A percentile compares a stretch with the other conserved stretches of the same genome.
Conservation (phyloP, 2,329 filamentous ascomycete genomes). For the Fusarium tanahbumbuense region DNA sequence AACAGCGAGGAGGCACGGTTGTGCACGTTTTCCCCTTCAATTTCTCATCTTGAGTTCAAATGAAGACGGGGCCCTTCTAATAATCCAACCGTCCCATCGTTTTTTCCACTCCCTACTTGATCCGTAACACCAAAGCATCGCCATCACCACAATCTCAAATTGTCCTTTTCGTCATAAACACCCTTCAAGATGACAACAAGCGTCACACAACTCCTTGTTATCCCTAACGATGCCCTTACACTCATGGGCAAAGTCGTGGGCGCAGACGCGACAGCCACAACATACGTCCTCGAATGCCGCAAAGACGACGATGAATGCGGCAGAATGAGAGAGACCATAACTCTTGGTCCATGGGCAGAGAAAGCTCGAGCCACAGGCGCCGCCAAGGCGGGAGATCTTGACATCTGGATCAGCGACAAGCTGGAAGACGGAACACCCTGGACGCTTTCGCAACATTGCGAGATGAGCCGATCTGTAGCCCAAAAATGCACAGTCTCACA, state of each 20-base stretch:
- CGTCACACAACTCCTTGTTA: background rate
- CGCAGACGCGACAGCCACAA: background rate
- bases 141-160: background rate
- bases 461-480: conserved; percentile 1
- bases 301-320: background rate
- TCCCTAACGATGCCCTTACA: background rate
- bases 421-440: background rate
- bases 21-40: background rate
- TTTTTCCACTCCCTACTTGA: too few species aligned
- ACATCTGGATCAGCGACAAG: background rate
- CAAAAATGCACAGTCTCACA: background rate
- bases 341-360: background rate
- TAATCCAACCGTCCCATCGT: background rate
- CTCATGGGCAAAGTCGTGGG: background rate
- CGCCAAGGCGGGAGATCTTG: background rate
- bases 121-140: too few species aligned
- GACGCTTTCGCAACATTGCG: background rate
- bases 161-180: fast-evolving
- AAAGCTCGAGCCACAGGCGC: background rate
- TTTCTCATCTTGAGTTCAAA: background rate
- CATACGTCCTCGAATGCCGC: background rate
- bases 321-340: background rate
- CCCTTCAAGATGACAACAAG: background rate
- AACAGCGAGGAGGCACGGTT: background rate
- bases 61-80: background rate